These are phyloP conservation scores for Mycena rosella DNA, from an alignment of 768 basidiomycete species.

Conservation along the genomic window DNA sequence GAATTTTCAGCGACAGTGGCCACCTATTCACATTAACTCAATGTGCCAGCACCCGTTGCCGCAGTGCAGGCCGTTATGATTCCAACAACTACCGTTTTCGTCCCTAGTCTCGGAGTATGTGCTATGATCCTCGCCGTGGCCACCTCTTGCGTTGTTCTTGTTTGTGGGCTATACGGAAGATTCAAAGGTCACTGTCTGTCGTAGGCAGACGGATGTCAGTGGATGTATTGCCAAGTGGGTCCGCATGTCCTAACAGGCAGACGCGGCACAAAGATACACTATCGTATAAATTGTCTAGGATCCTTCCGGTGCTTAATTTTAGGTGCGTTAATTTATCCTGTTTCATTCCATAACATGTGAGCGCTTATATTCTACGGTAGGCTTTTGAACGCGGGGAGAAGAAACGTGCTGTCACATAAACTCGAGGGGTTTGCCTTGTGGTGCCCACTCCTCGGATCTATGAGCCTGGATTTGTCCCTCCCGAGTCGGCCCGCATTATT, in stretches of 20 bases:
- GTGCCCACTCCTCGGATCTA: too few relatives aligned
- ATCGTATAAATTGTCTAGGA: slow-evolving; percentile 2
- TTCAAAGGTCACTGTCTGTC: not conserved
- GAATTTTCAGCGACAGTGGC: not conserved
- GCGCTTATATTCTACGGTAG: slow-evolving; percentile 16
- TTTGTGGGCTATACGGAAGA: slow-evolving; percentile 5
- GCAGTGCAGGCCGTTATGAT: slow-evolving; percentile 4
- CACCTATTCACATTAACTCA: not conserved
- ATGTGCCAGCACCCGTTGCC: slow-evolving; percentile 1
- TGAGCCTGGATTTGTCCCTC: too few relatives aligned
- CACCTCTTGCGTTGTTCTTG: slow-evolving; percentile 1
- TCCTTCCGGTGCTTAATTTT: not conserved
- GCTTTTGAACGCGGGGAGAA: not conserved
- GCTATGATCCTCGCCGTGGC: slow-evolving; percentile 12
- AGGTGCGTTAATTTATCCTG: not conserved
- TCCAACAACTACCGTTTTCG: slow-evolving; percentile 6
- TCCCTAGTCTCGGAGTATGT: slow-evolving; percentile 11
- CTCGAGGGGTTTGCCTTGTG: too few relatives aligned
- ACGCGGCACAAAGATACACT: not conserved
- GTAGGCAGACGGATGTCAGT: not conserved
- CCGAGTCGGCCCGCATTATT: too few relatives aligned
- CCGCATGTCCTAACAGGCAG: not conserved
- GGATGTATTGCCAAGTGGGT: slow-evolving; percentile 1
- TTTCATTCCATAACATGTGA: not conserved
- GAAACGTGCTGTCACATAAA: too few relatives aligned